Base-by-base conservation (phyloP, 257 asterid genomes). In the Penstemon eatonii region DNA sequence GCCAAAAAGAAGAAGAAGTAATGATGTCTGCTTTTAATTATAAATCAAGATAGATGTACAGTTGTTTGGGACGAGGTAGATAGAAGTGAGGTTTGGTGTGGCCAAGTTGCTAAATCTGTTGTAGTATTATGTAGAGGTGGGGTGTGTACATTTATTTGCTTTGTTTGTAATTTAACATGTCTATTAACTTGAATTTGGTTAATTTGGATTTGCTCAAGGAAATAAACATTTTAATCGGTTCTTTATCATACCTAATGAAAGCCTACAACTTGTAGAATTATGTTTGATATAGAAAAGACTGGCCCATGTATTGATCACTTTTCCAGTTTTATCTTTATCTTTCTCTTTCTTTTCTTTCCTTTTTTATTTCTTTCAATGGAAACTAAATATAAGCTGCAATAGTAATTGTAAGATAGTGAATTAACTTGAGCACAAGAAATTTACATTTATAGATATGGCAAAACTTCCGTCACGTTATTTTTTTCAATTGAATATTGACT, bases 231-330 rank as follows among this genome's bases (percentile, higher is more conserved):
- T 12, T 33, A 4, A 8, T 4, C 50, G 11, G 5, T 37, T 41
- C 33, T 60, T 25, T 6, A 19, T 54, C 13, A n/a, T n/a, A 70
- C 51, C 38, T 67, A 40, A 53, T 15, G 40, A 37, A 62, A 53
- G 8, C 13, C n/a, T 50, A 13, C 54, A 64, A 63, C 58, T 33
- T 39, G 53, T 53, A 53, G 40, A 51, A 4, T 56, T 57, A 55
- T 25, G 11, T 58, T 58, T 38, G 10, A 25, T 25, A 25, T 37
- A 36, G 63, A 58, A 38, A 58, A 10, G 11, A 12, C 4, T 7
- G 1, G 19, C 9, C 46, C 38, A 8, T 38, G 19, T 8, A 10
- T 58, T 58, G 13, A 56, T 11, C 15, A 5, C 8, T 38, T 5
- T 58, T 46, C 37, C 13, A 9, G 9, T 5, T 38, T 60, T 25